Evolutionary conservation across 805 yeast genomes (phyloP).

Genomic region (Wickerhamiella dianesei): DNA sequence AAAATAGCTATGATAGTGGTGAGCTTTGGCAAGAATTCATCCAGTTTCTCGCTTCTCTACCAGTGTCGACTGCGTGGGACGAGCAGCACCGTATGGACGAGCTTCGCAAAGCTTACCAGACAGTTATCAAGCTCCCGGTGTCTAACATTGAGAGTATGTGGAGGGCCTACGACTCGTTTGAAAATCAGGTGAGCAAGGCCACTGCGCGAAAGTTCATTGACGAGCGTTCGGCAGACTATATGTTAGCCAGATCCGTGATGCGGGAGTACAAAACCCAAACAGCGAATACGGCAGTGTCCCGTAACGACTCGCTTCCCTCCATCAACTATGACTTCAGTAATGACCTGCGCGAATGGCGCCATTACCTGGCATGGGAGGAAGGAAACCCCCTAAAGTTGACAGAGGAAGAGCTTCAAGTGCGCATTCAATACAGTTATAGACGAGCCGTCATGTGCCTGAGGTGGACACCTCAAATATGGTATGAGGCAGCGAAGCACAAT

Average conservation of each 20-base stretch:
- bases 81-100: conserved; percentile 74
- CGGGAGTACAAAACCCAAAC: conserved; percentile 32
- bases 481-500: conserved; percentile 34
- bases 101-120: conserved; percentile 58
- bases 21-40: conserved; percentile 71
- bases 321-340: conserved; percentile 4
- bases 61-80: conserved; percentile 55
- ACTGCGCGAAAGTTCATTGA: conserved; percentile 77
- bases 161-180: conserved; percentile 73
- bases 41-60: conserved; percentile 57
- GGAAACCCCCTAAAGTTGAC: conserved; percentile 51
- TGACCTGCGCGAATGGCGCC: conserved; percentile 11
- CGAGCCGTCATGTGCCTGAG: conserved; percentile 51
- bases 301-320: conserved; percentile 31
- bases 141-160: conserved; percentile 63
- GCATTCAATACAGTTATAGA: conserved; percentile 60
- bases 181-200: conserved; percentile 55
- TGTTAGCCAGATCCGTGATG: conserved; percentile 70
- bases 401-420: conserved; percentile 34
- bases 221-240: conserved; percentile 69
- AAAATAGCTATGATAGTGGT: conserved; percentile 60
- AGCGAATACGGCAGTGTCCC: background rate
- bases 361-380: conserved; percentile 50
- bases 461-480: conserved; percentile 69
- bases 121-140: conserved; percentile 62